Conservation (phyloP, 2,329 filamentous ascomycete genomes). For the Cercospora berteroae region DNA sequence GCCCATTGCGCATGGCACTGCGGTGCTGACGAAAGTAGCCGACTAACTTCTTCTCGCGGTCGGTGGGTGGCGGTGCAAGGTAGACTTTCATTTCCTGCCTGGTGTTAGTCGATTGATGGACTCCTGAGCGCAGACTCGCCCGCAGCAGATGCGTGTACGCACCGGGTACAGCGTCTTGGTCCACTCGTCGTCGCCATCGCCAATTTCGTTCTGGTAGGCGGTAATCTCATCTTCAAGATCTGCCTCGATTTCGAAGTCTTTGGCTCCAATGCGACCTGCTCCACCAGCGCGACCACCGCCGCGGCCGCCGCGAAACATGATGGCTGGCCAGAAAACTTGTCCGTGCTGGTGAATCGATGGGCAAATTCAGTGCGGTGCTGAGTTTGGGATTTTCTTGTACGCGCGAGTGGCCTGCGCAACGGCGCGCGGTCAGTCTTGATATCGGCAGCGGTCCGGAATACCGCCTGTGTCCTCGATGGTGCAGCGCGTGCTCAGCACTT, state of each 20-base stretch:
- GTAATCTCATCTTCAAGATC: slow-evolving; percentile 25
- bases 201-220: slow-evolving; percentile 13
- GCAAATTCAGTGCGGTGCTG: neutral
- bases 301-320: slow-evolving; percentile 23
- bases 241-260: slow-evolving; percentile 25
- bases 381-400: neutral
- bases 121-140: neutral
- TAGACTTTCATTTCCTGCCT: slow-evolving; percentile 13
- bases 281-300: slow-evolving; percentile 18
- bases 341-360: neutral
- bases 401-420: neutral
- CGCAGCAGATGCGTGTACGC: neutral
- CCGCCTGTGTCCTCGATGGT: neutral
- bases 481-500: slow-evolving; percentile 3
- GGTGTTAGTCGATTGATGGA: neutral
- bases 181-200: slow-evolving; percentile 23
- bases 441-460: neutral
- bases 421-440: neutral
- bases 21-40: slow-evolving; percentile 17
- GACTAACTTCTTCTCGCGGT: slow-evolving; percentile 17
- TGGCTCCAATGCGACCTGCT: slow-evolving; percentile 11
- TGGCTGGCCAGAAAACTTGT: neutral
- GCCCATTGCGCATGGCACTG: slow-evolving; percentile 21
- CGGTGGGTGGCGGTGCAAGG: slow-evolving; percentile 17
- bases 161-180: slow-evolving; percentile 25